Base-by-base conservation (phyloP, 108 stramenopile genomes). In the Parietichytrium sp. region DNA sequence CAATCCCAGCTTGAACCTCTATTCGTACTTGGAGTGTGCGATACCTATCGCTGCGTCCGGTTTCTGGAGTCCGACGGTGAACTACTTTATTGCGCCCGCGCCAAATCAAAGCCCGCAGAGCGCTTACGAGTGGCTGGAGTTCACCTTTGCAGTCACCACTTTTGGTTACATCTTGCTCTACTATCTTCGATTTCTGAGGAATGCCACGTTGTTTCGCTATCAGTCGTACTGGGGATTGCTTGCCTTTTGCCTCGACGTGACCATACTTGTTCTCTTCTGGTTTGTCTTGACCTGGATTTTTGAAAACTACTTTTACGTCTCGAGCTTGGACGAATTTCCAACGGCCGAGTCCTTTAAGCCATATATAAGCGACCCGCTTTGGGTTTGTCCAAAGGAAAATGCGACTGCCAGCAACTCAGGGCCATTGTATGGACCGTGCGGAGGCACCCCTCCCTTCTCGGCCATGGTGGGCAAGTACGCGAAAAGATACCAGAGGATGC, bases 351-450 rank as follows among this genome's bases (percentile, higher is more conserved):
- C n/a, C n/a, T n/a, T n/a, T n/a, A n/a, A n/a, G n/a, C n/a, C n/a
- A n/a, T n/a, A n/a, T n/a, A n/a, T n/a, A n/a, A n/a, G n/a, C n/a
- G 61, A 72, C 42, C 61, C 61, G 10, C 45, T 72, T 25, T 72
- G 61, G 61, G 33, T 72, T 6, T 72, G 61, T 20, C 36, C 10
- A 10, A 8, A 8, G 23, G 42, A 72, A 45, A 54, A 20, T 8
- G n/a, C 26, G 20, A 12, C 23, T 8, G 26, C n/a, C 25, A 20
- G 12, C 7, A 26, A 6, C 54, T n/a, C n/a, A n/a, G n/a, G n/a
- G n/a, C n/a, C n/a, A n/a, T 26, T 12, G 12, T 54, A 26, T 15
- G 25, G 6, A 25, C 61, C 61, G 10, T 72, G 61, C 42, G 61
- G 61, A 7, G 61, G 61, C 0, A 33, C 36, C 15, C 61, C 61